A percentile compares a stretch with the other conserved stretches of the same genome.
Conservation (phyloP, 202 grass and related monocot genomes). For the Dendrocalamus latiflorus region DNA sequence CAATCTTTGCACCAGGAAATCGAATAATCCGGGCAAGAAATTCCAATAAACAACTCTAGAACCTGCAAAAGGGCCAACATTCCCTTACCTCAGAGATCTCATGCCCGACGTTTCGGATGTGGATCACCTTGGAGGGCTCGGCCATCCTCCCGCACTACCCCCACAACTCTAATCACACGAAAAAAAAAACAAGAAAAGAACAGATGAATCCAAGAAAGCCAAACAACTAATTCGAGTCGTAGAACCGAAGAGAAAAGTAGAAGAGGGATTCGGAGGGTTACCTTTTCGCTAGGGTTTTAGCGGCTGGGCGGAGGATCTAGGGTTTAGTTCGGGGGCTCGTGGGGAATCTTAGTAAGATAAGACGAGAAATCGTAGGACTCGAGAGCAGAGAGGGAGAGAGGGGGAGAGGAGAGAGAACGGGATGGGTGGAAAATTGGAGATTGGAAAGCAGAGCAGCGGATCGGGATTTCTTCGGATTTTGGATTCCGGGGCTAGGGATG, state of each 20-base stretch:
- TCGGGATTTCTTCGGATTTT: constrained; percentile 1
- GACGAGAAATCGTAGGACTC: not conserved
- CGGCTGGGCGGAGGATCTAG: constrained; percentile 7
- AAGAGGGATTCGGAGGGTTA: not conserved
- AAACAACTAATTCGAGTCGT: not conserved
- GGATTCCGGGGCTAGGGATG: not conserved
- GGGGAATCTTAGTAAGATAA: not conserved
- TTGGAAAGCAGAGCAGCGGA: not conserved
- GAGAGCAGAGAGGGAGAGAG: not conserved
- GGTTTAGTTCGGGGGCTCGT: constrained; percentile 2
- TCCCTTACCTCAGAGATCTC: constrained; percentile 67
- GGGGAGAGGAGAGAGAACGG: too few relatives aligned
- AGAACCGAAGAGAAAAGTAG: not conserved
- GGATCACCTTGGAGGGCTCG: constrained; percentile 83
- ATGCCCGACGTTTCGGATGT: constrained; percentile 77
- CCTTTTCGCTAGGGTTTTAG: constrained; percentile 13
- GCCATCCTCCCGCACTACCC: constrained; percentile 34
- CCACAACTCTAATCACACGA: not conserved
- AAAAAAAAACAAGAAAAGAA: not conserved
- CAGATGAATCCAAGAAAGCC: not conserved
- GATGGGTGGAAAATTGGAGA: not conserved
- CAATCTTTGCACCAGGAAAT: not conserved
- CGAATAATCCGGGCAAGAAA: not conserved
- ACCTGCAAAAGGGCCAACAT: not conserved
- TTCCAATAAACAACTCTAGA: not conserved